Conservation (phyloP, 306 rosid genomes). For the Cicer pinnatifidum region DNA sequence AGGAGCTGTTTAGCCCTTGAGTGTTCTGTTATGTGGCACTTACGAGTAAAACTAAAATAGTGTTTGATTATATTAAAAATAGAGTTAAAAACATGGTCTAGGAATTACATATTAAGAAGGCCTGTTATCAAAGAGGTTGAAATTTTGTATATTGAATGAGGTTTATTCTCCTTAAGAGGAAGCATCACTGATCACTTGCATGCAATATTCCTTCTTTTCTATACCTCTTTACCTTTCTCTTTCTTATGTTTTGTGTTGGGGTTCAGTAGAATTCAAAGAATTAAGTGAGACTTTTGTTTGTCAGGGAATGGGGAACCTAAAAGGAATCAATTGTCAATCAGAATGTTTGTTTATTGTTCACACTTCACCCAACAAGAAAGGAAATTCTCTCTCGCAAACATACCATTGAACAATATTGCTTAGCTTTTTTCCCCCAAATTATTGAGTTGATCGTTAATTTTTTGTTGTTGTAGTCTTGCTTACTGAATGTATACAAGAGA, state of each 20-base stretch:
- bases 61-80: neutral
- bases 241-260: neutral
- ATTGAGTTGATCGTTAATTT: neutral
- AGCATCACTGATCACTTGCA: neutral
- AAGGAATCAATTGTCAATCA: neutral
- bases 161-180: neutral
- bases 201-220: neutral
- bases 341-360: neutral
- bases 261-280: neutral
- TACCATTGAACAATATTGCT: constrained; percentile 3
- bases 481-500: constrained; percentile 2
- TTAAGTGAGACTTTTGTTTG: neutral
- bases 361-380: neutral
- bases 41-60: neutral
- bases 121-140: neutral
- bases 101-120: too few relatives aligned
- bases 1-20: neutral
- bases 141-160: neutral
- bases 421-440: neutral
- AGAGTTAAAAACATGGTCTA: neutral
- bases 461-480: neutral
- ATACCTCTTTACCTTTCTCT: neutral
- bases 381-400: neutral
- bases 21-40: neutral
- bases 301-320: neutral